Evolutionary conservation across 176 grass and related monocot species (phyloP), one percentile per base, ranked within the genome.

Genomic region (Hsuehochloa calcarea): DNA sequence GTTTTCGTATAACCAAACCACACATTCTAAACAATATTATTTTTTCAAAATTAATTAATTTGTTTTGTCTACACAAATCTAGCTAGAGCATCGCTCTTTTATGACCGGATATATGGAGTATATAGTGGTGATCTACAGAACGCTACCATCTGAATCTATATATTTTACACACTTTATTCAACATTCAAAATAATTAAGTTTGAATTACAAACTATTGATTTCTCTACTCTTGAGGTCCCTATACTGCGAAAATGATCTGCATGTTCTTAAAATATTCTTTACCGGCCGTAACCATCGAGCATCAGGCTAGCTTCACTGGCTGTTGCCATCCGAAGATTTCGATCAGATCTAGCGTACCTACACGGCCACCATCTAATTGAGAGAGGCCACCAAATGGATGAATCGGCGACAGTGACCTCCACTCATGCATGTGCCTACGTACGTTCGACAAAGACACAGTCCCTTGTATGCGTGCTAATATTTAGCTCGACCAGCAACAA

Each of bases 381-480:
- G 77, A 73, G 67, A 63, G 59, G 76, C 31, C 85, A 86, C 76
- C 76, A 73, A 49, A 86, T 80, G 6, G 29, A 65, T 52, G 67
- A 54, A 86, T 72, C 54, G 10, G 22, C 43, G 43, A 72, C 44
- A 45, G 39, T 16, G 84, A 72, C 54, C 22, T 23, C 55, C 8
- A 4, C 55, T 22, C 55, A 10, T 23, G 55, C 55, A 23, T 23
- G 12, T 26, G 1, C 70, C 13, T 29, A 26, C 13, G n/a, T 76
- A 41, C 54, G 34, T 3, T 78, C 56, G 54, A 5, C 14, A 16
- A 5, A 16, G 54, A 5, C 14, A 16, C 16, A 16, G 15, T 50
- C 47, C 14, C 47, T 1, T 50, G 47, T 16, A 49, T 16, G 47
- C 44, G 13, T 5, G 47, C 47, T 14, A 10, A 45, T 14, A 44